These are phyloP conservation scores for Penicillium sumatraense DNA, from an alignment of 2,329 filamentous ascomycete species.

Conservation along the genomic window DNA sequence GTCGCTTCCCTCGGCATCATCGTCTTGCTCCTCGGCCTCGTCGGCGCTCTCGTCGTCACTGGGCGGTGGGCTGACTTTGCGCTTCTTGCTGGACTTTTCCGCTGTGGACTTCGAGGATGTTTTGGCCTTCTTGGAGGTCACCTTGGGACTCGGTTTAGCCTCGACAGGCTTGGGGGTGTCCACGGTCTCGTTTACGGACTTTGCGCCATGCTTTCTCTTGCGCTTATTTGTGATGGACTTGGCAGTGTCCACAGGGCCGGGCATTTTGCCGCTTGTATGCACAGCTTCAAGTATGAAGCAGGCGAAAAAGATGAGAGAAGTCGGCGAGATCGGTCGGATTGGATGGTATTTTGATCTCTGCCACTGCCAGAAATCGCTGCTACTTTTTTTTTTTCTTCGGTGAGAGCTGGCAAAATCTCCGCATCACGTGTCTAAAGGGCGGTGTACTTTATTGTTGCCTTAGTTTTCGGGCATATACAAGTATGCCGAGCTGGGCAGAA, in stretches of 20 bases:
- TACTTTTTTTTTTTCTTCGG: constrained; percentile 34
- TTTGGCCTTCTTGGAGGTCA: constrained; percentile 25
- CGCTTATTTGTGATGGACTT: constrained; percentile 48
- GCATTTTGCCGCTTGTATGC: constrained; percentile 32
- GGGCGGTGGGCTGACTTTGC: constrained; percentile 40
- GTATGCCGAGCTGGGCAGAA: too few relatives aligned
- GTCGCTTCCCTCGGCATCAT: constrained; percentile 31
- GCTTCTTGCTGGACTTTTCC: constrained; percentile 42
- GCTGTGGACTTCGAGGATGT: constrained; percentile 27
- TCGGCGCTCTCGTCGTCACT: constrained; percentile 41
- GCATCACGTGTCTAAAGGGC: constrained; percentile 39
- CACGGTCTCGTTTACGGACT: constrained; percentile 29
- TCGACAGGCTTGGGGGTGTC: constrained; percentile 31
- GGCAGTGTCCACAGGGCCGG: constrained; percentile 42
- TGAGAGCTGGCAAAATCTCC: constrained; percentile 31
- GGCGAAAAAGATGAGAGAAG: constrained; percentile 6
- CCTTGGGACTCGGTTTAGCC: constrained; percentile 24
- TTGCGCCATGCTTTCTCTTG: constrained; percentile 49
- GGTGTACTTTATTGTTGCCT: constrained; percentile 12
- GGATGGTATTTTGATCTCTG: constrained; percentile 30
- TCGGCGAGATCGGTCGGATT: constrained; percentile 11
- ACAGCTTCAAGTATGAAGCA: constrained; percentile 10
- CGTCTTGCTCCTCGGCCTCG: constrained; percentile 28
- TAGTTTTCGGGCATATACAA: background rate
- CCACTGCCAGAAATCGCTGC: constrained; percentile 27